phyloP scores from a whole-genome alignment of 371 early-diverging fungal species.

The Circinella minor region DNA sequence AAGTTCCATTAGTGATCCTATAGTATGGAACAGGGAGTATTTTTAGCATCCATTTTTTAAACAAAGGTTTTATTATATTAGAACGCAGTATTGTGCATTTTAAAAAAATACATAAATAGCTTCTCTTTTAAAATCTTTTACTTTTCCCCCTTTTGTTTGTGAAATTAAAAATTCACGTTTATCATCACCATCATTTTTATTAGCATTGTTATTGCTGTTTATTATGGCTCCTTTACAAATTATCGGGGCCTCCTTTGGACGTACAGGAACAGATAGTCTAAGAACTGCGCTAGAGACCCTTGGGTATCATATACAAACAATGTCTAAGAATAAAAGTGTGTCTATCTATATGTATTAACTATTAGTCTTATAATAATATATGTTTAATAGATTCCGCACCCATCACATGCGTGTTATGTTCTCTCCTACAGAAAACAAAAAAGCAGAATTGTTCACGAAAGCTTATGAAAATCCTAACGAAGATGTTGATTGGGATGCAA shows the following conservation, averaged over 20 bases:
- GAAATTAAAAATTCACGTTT: too few species aligned
- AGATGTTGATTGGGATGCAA: constrained; percentile 37
- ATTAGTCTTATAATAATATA: too few species aligned
- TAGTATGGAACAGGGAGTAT: too few species aligned
- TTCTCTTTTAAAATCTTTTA: too few species aligned
- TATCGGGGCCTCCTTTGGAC: constrained; percentile 16
- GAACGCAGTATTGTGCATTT: too few species aligned
- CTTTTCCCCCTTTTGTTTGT: background rate
- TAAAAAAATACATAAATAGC: too few species aligned
- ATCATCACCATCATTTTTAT: too few species aligned
- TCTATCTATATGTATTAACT: too few species aligned
- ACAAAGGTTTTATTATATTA: too few species aligned
- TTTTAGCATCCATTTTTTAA: too few species aligned
- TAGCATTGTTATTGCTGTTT: background rate
- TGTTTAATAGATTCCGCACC: background rate
- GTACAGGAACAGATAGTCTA: constrained; percentile 21
- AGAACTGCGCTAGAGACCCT: constrained; percentile 14
- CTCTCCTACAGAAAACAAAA: background rate
- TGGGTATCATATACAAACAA: constrained; percentile 10
- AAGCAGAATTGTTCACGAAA: constrained; percentile 18
- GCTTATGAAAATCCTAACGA: constrained; percentile 25
- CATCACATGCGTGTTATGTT: background rate
- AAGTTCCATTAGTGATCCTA: too few species aligned
- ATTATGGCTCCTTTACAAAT: constrained; percentile 22
- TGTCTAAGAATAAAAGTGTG: too few species aligned